Conservation (phyloP, 2,329 filamentous ascomycete genomes). For the Calonectria leucothoes region DNA sequence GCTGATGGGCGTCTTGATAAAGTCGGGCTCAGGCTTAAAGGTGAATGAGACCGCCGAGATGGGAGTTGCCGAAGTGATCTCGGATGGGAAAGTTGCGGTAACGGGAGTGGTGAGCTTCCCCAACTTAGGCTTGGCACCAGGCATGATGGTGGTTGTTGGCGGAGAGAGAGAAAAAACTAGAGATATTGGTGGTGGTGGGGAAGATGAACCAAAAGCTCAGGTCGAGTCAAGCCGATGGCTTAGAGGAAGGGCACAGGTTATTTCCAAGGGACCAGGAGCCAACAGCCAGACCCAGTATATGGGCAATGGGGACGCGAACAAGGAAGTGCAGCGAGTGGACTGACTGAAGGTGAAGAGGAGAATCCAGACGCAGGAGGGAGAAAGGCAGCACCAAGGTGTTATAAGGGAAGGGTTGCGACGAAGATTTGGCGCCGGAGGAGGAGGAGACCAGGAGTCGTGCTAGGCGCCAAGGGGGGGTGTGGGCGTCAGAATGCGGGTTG, state of each 20-base stretch:
- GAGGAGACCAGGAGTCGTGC: slow-evolving; percentile 35
- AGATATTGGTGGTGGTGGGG: slow-evolving; percentile 12
- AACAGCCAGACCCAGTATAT: slow-evolving; percentile 36
- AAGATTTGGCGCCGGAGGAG: slow-evolving; percentile 43
- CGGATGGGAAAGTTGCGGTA: slow-evolving; percentile 72
- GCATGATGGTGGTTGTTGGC: slow-evolving; percentile 54
- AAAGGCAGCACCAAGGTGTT: slow-evolving; percentile 41
- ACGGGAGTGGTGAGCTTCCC: slow-evolving; percentile 71
- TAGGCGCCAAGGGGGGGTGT: slow-evolving; percentile 42
- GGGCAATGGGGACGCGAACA: slow-evolving; percentile 34
- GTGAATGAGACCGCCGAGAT: slow-evolving; percentile 61
- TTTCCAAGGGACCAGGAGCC: slow-evolving; percentile 33
- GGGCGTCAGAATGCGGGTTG: slow-evolving; percentile 33
- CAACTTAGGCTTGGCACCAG: slow-evolving; percentile 68
- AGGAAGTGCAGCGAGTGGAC: slow-evolving; percentile 41
- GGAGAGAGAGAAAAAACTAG: slow-evolving; percentile 1
- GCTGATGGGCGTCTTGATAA: slow-evolving; percentile 90
- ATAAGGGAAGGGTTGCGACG: slow-evolving; percentile 42
- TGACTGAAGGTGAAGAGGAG: slow-evolving; percentile 39
- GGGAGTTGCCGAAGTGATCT: slow-evolving; percentile 74
- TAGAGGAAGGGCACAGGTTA: slow-evolving; percentile 15
- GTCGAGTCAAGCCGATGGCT: slow-evolving; percentile 12
- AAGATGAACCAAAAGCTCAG: slow-evolving; percentile 20
- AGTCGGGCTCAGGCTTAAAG: slow-evolving; percentile 57
- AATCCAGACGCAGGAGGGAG: slow-evolving; percentile 29